Base-by-base conservation (phyloP, 495 filamentous ascomycete genomes). In the Aspergillus cristatus region DNA sequence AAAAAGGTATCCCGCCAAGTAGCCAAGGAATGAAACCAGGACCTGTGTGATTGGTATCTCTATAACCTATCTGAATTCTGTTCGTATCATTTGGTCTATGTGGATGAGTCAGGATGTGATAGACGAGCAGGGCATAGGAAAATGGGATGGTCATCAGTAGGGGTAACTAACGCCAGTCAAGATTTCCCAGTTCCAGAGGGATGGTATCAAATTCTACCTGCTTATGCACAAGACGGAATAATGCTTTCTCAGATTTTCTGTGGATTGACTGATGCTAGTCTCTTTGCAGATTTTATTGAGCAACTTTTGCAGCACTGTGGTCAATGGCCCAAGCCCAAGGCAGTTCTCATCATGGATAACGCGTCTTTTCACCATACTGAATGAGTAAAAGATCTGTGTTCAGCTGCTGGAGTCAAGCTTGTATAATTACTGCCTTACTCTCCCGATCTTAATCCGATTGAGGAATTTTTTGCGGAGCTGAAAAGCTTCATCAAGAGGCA, bases 251-350 rank as follows among this genome's bases (percentile, higher is more conserved):
- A 43, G 13, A 48, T 69, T 1, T 69, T 61, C 40, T 28, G 52
- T 32, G 61, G 65, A 29, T 57, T 48, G 18, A 68, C 53, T 34
- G 54, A 66, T 50, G 51, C 52, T 26, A 38, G 40, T 10, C 16
- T 65, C 25, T 70, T 70, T 46, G 45, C 65, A 37, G 50, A 55
- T 36, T 69, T 63, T 44, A 56, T 67, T 36, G 47, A 69, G 44
- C 45, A 65, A 45, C 50, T 62, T 25, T 53, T 70, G 13, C 41
- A 46, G 31, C 47, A 64, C 33, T 67, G 44, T 41, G 46, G 57
- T 22, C 54, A 30, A 44, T 69, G 36, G 46, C 66, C 57, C 1
- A 53, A 61, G 34, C 59, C 48, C 15, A 63, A 57, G 32, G 67
- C 57, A 20, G 62, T 70, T 7, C 28, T 72, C n/a, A n/a, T n/a